Conservation (phyloP, 2,329 filamentous ascomycete species). For the Scedosporium apiospermum region DNA sequence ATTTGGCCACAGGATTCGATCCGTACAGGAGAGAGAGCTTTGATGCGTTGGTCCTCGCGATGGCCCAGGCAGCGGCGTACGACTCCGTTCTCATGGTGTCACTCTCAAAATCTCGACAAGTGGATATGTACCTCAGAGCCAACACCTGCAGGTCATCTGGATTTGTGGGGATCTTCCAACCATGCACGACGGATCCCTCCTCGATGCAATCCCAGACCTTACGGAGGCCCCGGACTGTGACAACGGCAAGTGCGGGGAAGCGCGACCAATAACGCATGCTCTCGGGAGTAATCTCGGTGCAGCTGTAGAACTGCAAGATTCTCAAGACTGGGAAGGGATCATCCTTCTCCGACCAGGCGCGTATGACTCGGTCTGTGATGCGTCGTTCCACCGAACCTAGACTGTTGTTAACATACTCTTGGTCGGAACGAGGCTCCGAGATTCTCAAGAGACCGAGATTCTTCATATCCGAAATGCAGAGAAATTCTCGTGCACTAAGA, state of each 20-base stretch:
- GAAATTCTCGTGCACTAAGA: slow-evolving; percentile 28
- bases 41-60: not conserved
- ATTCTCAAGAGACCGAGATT: slow-evolving; percentile 41
- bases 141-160: slow-evolving; percentile 6
- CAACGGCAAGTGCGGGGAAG: slow-evolving; percentile 35
- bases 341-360: slow-evolving; percentile 31
- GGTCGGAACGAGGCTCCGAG: slow-evolving; percentile 22
- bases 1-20: not conserved
- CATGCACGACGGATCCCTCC: slow-evolving; percentile 15
- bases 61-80: not conserved
- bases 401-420: slow-evolving; percentile 19
- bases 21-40: not conserved
- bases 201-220: not conserved
- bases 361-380: slow-evolving; percentile 34
- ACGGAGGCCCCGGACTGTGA: slow-evolving; percentile 19
- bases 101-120: not conserved
- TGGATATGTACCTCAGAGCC: slow-evolving; percentile 4
- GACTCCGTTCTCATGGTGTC: not conserved
- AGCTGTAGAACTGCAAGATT: slow-evolving; percentile 35
- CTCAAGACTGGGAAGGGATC: slow-evolving; percentile 36
- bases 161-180: slow-evolving; percentile 21
- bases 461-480: slow-evolving; percentile 28
- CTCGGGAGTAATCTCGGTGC: slow-evolving; percentile 25
- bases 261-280: slow-evolving; percentile 30
- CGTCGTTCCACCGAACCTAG: slow-evolving; percentile 20